Evolutionary conservation across 768 basidiomycete species (phyloP).

Genomic region (Hebeloma cylindrosporum): DNA sequence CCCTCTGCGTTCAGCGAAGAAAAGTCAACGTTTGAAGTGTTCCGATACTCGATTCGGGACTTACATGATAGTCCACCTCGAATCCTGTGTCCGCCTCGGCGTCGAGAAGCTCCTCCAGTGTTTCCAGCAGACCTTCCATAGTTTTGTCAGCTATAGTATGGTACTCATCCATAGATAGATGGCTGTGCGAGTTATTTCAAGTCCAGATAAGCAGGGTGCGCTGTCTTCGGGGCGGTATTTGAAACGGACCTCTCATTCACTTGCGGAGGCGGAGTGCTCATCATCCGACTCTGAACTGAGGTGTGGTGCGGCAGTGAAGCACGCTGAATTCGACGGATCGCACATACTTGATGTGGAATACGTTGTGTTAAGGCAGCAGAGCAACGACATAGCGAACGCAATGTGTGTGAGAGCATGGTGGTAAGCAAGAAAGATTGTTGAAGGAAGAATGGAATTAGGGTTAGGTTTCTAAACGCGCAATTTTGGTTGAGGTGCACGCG

Average conservation of each 20-base stretch:
- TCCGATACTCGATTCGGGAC: conserved; percentile 23
- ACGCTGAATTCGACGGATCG: neutral
- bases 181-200: conserved; percentile 23
- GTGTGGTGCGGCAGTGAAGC: conserved; percentile 1
- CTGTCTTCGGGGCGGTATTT: no score
- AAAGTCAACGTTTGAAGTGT: conserved; percentile 3
- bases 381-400: conserved; percentile 27
- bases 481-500: conserved; percentile 10
- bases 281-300: conserved; percentile 27
- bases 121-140: conserved; percentile 76
- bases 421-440: conserved; percentile 6
- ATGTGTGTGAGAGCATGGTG: conserved; percentile 28
- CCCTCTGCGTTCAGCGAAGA: conserved; percentile 52
- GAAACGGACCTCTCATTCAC: conserved; percentile 51
- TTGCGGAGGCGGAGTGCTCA: conserved; percentile 58
- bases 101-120: conserved; percentile 73
- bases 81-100: conserved; percentile 49
- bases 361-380: conserved; percentile 19
- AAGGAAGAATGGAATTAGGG: conserved; percentile 22
- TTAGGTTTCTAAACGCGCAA: conserved; percentile 25
- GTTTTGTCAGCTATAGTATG: conserved; percentile 70
- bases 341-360: conserved; percentile 17
- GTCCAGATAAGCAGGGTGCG: neutral
- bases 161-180: conserved; percentile 63
- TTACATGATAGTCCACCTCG: conserved; percentile 89